Percentiles rank a stretch among this genome's conserved stretches.
Evolutionary conservation across 2,329 filamentous ascomycete genomes (phyloP).

Genomic region (Tolypocladium ovalisporum): DNA sequence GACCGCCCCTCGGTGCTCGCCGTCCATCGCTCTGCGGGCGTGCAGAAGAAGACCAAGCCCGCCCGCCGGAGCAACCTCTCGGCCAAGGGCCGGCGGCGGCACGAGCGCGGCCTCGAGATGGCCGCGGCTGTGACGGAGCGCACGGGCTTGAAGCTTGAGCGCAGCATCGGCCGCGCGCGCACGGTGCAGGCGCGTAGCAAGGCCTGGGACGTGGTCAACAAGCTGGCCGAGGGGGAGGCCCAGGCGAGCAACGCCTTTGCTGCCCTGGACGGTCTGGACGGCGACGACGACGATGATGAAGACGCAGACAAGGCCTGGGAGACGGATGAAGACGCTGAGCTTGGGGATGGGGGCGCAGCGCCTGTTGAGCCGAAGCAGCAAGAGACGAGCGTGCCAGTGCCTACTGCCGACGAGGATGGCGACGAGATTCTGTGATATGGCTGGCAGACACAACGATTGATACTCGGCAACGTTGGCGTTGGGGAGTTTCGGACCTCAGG

Average conservation of each 20-base stretch:
- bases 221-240: conserved; percentile 13
- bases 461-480: not conserved
- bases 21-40: conserved; percentile 54
- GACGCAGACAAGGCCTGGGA: conserved; percentile 13
- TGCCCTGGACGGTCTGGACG: conserved; percentile 10
- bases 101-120: conserved; percentile 46
- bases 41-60: conserved; percentile 55
- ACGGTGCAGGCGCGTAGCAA: conserved; percentile 38
- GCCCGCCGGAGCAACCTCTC: conserved; percentile 43
- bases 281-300: conserved; percentile 12
- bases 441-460: not conserved
- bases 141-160: conserved; percentile 43
- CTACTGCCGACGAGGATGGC: conserved; percentile 15
- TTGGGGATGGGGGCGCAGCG: conserved; percentile 3
- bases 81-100: conserved; percentile 41
- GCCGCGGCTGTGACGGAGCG: conserved; percentile 50
- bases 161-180: conserved; percentile 38
- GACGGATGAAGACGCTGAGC: conserved; percentile 26
- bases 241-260: conserved; percentile 9
- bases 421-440: conserved; percentile 20
- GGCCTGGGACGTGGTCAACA: conserved; percentile 50
- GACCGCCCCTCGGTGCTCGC: conserved; percentile 56
- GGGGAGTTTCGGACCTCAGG: not conserved
- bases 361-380: not conserved
- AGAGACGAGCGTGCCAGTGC: not conserved